These are phyloP conservation scores for Claviceps sp. DNA, from an alignment of 2,329 filamentous ascomycete genomes.

Conservation along the genomic window DNA sequence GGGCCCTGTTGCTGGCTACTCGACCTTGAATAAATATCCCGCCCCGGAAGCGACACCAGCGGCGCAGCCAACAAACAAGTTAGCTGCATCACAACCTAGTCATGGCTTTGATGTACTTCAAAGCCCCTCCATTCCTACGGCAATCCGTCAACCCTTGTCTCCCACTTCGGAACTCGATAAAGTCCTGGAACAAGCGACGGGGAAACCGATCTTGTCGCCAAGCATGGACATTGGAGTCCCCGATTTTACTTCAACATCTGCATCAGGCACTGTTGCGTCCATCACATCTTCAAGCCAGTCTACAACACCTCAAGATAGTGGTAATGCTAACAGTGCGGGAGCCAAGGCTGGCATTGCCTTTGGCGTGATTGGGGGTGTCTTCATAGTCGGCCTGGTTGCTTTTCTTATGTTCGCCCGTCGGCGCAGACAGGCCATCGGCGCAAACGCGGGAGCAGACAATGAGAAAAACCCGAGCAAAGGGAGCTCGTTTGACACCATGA, in stretches of 20 bases:
- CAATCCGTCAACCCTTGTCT: conserved; percentile 14
- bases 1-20: conserved; percentile 28
- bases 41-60: conserved; percentile 4
- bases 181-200: conserved; percentile 19
- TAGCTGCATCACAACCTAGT: neutral
- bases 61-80: neutral
- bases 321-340: conserved; percentile 19
- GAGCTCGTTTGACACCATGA: conserved; percentile 6
- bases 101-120: conserved; percentile 7
- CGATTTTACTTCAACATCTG: conserved; percentile 5
- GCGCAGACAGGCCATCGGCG: conserved; percentile 49
- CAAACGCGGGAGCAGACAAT: conserved; percentile 37
- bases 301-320: neutral
- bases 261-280: conserved; percentile 11
- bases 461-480: conserved; percentile 45
- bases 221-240: conserved; percentile 7
- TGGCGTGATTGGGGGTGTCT: conserved; percentile 59
- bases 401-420: conserved; percentile 58
- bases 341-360: conserved; percentile 73
- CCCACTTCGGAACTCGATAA: conserved; percentile 12
- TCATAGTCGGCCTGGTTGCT: conserved; percentile 50
- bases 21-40: conserved; percentile 17
- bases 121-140: conserved; percentile 11
- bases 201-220: conserved; percentile 7
- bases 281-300: conserved; percentile 10